Evolutionary conservation across 2,329 filamentous ascomycete genomes (phyloP).

Genomic region (Plectosphaerella sp.): DNA sequence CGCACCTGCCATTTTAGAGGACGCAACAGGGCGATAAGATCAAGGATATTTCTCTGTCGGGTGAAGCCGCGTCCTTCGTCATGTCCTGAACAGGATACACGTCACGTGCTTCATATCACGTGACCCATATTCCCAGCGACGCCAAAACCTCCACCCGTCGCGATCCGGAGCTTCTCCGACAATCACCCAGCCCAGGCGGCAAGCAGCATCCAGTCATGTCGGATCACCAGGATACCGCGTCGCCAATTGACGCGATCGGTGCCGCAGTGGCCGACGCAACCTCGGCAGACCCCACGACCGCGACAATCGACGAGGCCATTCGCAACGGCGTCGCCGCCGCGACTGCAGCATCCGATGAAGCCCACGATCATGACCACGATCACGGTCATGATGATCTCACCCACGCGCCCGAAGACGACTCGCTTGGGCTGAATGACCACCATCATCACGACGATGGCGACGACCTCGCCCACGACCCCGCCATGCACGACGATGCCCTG

Average conservation of each 20-base stretch:
- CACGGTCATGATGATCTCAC: not conserved
- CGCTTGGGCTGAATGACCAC: not conserved
- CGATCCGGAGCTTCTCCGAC: conserved; percentile 35
- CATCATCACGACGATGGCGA: not conserved
- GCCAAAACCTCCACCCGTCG: not conserved
- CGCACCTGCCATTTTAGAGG: too few species aligned
- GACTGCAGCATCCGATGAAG: not conserved
- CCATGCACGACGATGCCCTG: not conserved
- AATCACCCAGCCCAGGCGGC: conserved; percentile 33
- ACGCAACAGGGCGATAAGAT: too few species aligned
- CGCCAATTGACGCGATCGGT: not conserved
- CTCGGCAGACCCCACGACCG: not conserved
- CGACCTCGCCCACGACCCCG: not conserved
- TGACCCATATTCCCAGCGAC: not conserved
- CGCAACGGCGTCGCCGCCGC: not conserved
- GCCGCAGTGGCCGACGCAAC: not conserved
- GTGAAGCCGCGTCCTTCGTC: too few species aligned
- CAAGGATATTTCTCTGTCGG: too few species aligned
- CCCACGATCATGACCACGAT: not conserved
- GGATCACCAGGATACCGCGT: not conserved
- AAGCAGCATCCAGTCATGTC: not conserved
- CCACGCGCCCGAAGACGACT: not conserved
- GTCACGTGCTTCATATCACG: too few species aligned
- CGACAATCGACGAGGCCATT: not conserved
- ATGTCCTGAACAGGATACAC: too few species aligned